Conservation (phyloP, 805 yeast species). For the Saturnispora quitensis region DNA sequence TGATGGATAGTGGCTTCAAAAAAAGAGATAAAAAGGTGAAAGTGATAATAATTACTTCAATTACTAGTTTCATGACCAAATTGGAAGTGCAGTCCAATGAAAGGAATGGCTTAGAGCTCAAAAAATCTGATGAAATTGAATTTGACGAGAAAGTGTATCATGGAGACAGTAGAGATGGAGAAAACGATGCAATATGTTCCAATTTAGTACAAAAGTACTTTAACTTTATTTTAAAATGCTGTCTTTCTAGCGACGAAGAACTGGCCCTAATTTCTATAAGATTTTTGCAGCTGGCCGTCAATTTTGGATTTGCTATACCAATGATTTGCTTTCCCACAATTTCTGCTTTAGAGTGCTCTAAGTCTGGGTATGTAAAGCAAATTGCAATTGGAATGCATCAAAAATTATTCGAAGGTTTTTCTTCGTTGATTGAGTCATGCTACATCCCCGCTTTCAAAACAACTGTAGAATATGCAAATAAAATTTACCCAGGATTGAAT, state of each 20-base stretch:
- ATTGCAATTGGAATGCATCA: conserved; percentile 46
- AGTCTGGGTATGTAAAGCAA: conserved; percentile 31
- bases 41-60: conserved; percentile 45
- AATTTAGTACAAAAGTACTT: conserved; percentile 61
- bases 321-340: conserved; percentile 58
- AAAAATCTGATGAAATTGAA: conserved; percentile 27
- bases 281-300: conserved; percentile 46
- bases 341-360: conserved; percentile 58
- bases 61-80: conserved; percentile 45
- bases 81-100: conserved; percentile 43
- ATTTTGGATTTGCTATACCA: conserved; percentile 70
- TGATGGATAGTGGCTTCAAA: conserved; percentile 44
- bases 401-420: conserved; percentile 55
- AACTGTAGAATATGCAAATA: conserved; percentile 39
- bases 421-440: conserved; percentile 58
- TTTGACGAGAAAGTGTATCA: conserved; percentile 45
- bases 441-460: conserved; percentile 53
- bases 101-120: conserved; percentile 32
- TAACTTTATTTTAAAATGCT: conserved; percentile 36
- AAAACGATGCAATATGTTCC: conserved; percentile 65
- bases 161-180: conserved; percentile 40
- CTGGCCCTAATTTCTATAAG: conserved; percentile 37
- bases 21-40: conserved; percentile 33
- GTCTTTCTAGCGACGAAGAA: conserved; percentile 39
- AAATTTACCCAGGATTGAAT: conserved; percentile 16